Base-by-base conservation (phyloP, 176 grass and related monocot species). In the Elymus sibiricus region DNA sequence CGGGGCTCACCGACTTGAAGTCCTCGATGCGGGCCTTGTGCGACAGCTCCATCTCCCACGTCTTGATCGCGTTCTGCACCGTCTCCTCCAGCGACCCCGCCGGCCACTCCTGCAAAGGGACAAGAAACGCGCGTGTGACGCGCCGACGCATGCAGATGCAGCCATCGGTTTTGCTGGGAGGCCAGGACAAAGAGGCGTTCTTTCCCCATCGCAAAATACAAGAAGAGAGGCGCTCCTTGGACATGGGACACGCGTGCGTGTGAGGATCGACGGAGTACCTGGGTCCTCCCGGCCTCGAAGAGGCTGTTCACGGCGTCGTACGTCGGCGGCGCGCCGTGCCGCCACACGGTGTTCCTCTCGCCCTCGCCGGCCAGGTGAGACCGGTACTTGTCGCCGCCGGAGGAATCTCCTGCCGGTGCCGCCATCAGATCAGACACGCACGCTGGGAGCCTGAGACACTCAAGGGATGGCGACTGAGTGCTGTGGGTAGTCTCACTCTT, bases 11-110 rank as follows among this genome's bases (percentile, higher is more conserved):
- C 64, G 93, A 94, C 89, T 98, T 98, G 91, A 98, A 98, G 88
- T 98, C 93, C 29, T 7, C 55, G 17, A 98, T 74, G 11, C 81
- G 84, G 12, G 81, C 62, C 93, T 98, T 95, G 91, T 95, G 93
- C 29, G 93, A 95, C 74, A 95, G 88, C 91, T 95, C 96, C 96
- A 98, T 98, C 84, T 98, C 96, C 96, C 96, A 98, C 74, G 96
- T 98, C 82, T 98, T 95, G 74, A 98, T 89, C 58, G 91, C 93
- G 62, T 98, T 95, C 87, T 98, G 96, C 74, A 98, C 88, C 63
- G 63, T 87, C 88, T 95, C 96, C 84, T 98, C 96, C 61, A 98
- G 82, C 74, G 96, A 95, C 0, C 93, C 93, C 64, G 87, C 64
- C 12, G 96, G 70, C 96, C 96, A 98, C 64, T 94, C 88, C 96